Base-by-base conservation (phyloP, 1,139 yeast species). In the Groenewaldozyma auringiensis region DNA sequence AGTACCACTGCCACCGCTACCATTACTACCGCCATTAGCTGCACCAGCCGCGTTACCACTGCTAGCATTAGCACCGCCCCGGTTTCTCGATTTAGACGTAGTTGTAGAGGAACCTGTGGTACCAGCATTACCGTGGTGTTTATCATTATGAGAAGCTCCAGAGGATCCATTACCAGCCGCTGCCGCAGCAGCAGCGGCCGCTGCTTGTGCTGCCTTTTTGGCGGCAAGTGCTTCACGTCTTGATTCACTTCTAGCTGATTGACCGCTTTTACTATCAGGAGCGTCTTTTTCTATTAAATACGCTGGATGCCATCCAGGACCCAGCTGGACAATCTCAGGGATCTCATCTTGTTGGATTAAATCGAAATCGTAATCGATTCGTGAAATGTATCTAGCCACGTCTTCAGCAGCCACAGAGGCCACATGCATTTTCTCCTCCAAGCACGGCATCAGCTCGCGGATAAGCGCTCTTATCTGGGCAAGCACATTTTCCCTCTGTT, bases 341-440 rank as follows among this genome's bases (percentile, higher is more conserved):
- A 66, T 83, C 72, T 76, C 94, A 59, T 83, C 79, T 58, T 81
- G 78, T 46, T 77, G 70, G 33, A 89, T 75, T 37, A 87, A 75
- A 48, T 75, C 71, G 67, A 79, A 89, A 61, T 87, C 95, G 54
- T 83, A 78, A 60, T 89, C 85, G 53, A 92, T 74, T 42, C 96
- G 71, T 45, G 71, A 73, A 54, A 86, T 69, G 58, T 87, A 86
- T 53, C 81, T 78, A 37, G 74, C 69, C 44, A 88, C 75, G 20
- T 83, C 75, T 57, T 89, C 97, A 27, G 86, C 76, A 22, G 96
- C 96, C 34, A 87, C 83, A 1, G 92, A 82, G 2, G 97, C 94
- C 34, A 92, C 96, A 62, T 92, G 96, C 94, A 92, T 88, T 66
- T 92, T 92, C 62, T 92, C 97, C 61, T 92, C 98, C 49, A 92